phyloP scores from a whole-genome alignment of 1,139 yeast genomes.

The Blastobotrys petasosporus region DNA sequence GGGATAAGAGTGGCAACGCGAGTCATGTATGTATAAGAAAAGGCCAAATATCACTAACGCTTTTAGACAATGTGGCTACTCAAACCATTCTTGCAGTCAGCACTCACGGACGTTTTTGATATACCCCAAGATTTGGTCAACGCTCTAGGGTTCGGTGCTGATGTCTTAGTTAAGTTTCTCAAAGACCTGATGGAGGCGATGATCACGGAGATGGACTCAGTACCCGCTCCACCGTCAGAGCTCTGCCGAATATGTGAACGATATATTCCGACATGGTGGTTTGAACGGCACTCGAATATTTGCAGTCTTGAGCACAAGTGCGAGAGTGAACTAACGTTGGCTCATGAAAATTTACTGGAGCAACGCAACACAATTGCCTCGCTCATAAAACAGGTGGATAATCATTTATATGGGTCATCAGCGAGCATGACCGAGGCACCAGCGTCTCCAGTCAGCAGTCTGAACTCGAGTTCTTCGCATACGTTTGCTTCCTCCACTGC shows the following conservation, averaged over 20 bases:
- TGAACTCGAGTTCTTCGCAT: slow-evolving; percentile 11
- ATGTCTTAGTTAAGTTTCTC: slow-evolving; percentile 71
- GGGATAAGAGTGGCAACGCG: slow-evolving; percentile 56
- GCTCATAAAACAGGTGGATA: slow-evolving; percentile 20
- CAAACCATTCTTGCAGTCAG: slow-evolving; percentile 58
- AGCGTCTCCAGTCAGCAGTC: slow-evolving; percentile 15
- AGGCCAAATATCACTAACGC: neutral
- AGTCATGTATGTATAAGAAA: slow-evolving; percentile 41
- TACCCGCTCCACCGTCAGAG: slow-evolving; percentile 73
- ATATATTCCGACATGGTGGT: slow-evolving; percentile 93
- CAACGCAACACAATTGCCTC: slow-evolving; percentile 52
- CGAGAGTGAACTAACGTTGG: slow-evolving; percentile 68
- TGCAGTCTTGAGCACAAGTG: slow-evolving; percentile 83
- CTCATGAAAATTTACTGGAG: slow-evolving; percentile 74
- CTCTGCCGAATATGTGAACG: slow-evolving; percentile 90
- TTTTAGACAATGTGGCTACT: slow-evolving; percentile 78
- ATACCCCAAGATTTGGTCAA: slow-evolving; percentile 63
- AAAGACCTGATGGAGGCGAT: slow-evolving; percentile 55
- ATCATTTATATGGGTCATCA: neutral
- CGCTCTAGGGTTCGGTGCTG: slow-evolving; percentile 83
- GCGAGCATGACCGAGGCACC: slow-evolving; percentile 12
- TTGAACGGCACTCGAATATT: slow-evolving; percentile 83
- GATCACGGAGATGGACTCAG: slow-evolving; percentile 53
- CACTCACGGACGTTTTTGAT: slow-evolving; percentile 53
- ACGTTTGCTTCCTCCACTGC: slow-evolving; percentile 9